These are phyloP conservation scores for Kwoniella sp. DNA, from an alignment of 768 basidiomycete genomes.

Conservation along the genomic window DNA sequence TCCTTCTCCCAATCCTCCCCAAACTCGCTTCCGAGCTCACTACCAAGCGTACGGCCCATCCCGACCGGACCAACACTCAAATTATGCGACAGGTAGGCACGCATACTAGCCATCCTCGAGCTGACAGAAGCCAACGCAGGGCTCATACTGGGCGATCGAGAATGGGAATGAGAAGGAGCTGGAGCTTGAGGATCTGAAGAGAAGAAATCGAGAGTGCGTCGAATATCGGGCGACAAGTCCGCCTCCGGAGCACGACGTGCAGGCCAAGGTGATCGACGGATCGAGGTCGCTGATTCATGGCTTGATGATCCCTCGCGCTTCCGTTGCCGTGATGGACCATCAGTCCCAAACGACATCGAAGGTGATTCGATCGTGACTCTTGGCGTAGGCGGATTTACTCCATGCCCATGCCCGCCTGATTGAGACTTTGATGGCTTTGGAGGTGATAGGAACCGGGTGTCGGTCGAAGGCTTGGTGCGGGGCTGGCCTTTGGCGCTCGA, in stretches of 20 bases:
- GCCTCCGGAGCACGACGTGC: slow-evolving; percentile 2
- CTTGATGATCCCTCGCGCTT: neutral
- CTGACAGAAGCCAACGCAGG: slow-evolving; percentile 38
- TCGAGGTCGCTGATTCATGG: slow-evolving; percentile 3
- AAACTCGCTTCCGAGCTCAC: slow-evolving; percentile 45
- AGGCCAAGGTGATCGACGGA: slow-evolving; percentile 28
- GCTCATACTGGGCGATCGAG: slow-evolving; percentile 17
- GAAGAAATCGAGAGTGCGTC: slow-evolving; percentile 22
- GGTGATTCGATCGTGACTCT: slow-evolving; percentile 25
- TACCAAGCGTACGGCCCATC: slow-evolving; percentile 35
- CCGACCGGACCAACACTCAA: slow-evolving; percentile 5
- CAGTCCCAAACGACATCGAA: neutral
- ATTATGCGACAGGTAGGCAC: slow-evolving; percentile 30
- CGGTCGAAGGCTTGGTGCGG: slow-evolving; percentile 9
- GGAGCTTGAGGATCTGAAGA: slow-evolving; percentile 14
- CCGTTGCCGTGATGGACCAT: neutral
- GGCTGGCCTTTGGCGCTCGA: neutral
- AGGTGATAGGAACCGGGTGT: slow-evolving; percentile 26
- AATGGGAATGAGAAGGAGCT: neutral
- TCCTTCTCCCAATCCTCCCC: slow-evolving; percentile 35
- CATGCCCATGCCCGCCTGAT: neutral
- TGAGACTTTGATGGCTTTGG: neutral
- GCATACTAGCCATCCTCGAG: slow-evolving; percentile 39
- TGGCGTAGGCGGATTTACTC: slow-evolving; percentile 8
- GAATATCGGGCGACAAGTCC: slow-evolving; percentile 15